phyloP scores from a whole-genome alignment of 1,284 basidiomycete species.

The Sporisorium exsertum region DNA sequence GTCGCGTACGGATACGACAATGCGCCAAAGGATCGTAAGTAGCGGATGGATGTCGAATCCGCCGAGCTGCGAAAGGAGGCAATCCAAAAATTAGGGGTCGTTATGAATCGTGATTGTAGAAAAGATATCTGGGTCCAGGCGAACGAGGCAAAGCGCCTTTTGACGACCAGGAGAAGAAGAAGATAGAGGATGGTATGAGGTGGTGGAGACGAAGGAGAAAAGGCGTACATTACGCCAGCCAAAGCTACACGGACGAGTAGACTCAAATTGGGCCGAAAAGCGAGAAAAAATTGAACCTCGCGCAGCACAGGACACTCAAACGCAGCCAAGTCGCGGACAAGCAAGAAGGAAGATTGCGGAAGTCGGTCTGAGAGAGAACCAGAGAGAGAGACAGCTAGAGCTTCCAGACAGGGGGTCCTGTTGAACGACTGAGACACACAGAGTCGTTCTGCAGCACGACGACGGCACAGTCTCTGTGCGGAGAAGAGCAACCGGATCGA shows the following conservation, averaged over 20 bases:
- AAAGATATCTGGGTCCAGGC: neutral
- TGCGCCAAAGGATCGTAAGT: neutral
- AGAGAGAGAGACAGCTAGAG: neutral
- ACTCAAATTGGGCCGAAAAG: neutral
- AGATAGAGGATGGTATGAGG: neutral
- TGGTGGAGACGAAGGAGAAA: neutral
- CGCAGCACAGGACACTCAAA: neutral
- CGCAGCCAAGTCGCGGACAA: neutral
- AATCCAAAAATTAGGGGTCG: neutral
- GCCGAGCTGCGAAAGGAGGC: neutral
- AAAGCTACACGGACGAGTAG: neutral
- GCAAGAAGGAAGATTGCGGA: neutral
- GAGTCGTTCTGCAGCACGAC: neutral
- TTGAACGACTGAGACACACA: neutral
- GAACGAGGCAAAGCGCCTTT: neutral
- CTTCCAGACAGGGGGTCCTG: neutral
- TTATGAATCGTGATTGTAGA: neutral
- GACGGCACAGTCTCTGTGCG: neutral
- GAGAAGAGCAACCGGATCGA: neutral
- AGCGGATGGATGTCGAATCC: neutral
- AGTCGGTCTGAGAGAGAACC: neutral
- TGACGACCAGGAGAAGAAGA: slow-evolving; percentile 1
- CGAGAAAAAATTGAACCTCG: neutral
- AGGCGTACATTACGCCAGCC: neutral
- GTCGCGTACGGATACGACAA: neutral